Evolutionary conservation across 495 filamentous ascomycete genomes (phyloP), one percentile per base, ranked within the genome.

Genomic region (Monascus purpureus): DNA sequence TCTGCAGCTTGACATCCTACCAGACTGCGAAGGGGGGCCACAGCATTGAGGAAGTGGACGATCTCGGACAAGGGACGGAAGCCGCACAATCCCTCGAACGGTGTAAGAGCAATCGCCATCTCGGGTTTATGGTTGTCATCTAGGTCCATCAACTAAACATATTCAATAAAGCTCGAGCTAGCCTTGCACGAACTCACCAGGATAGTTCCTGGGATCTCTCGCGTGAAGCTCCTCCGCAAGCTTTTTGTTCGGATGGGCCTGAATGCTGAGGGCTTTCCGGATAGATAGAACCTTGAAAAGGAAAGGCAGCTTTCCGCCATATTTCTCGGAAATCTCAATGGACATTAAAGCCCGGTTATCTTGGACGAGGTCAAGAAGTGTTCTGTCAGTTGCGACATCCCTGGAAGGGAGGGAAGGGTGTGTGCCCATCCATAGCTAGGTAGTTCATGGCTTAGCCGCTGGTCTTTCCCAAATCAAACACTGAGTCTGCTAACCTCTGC

Each of bases 41-140:
- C 68, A 1, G 71, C 70, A 12, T 73, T 57, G 7, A 99, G 67
- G 53, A 96, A 95, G 50, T 92, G 82, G 2, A 73, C 62, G 29
- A 95, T 88, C 56, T 99, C 83, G 14, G 49, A 65, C 8, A 96
- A 58, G 0, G 90, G 90, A 11, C 90, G 74, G 65, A 97, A 97
- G 11, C 90, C 88, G 46, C 90, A 97, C 17, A 97, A 67, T 5
- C 90, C 90, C 47, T 95, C 90, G 40, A 97, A 97, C 2, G 81
- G 77, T 1, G 90, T 95, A 49, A 97, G 75, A 33, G 90, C 90
- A 47, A 97, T 93, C 33, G 88, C 81, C 90, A 97, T 97, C 56
- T 97, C 90, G 28, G 90, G 90, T 56, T 97, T 97, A 65, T 97
- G 90, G 55, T 97, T 97, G 61, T 95, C 88, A 67, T 97, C 88